phyloP scores from a whole-genome alignment of 2,329 filamentous ascomycete species.

The Didymella pomorum region DNA sequence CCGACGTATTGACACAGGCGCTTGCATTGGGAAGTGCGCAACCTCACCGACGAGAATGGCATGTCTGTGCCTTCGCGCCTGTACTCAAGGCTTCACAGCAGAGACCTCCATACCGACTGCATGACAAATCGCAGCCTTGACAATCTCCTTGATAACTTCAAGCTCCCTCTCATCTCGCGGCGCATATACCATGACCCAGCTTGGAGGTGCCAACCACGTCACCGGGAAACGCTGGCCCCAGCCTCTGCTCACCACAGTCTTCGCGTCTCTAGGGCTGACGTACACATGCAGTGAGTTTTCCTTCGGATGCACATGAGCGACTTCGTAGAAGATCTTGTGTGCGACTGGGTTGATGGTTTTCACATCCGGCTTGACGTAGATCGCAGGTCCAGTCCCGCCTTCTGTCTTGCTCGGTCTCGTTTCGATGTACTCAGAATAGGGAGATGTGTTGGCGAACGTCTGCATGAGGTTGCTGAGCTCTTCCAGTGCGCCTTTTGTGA shows the following conservation, averaged over 20 bases:
- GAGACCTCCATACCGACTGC: slow-evolving; percentile 48
- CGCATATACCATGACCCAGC: slow-evolving; percentile 75
- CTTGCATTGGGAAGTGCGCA: too few relatives aligned
- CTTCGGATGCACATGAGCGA: slow-evolving; percentile 73
- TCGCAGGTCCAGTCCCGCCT: slow-evolving; percentile 43
- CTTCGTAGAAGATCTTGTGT: slow-evolving; percentile 44
- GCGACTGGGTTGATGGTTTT: slow-evolving; percentile 38
- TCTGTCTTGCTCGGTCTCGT: slow-evolving; percentile 39
- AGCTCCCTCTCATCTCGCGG: slow-evolving; percentile 75
- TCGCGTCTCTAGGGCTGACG: slow-evolving; percentile 78
- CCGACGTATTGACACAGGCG: too few relatives aligned
- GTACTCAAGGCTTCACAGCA: slow-evolving; percentile 3
- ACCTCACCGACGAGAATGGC: not conserved
- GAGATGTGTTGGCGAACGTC: slow-evolving; percentile 26
- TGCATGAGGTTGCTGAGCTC: slow-evolving; percentile 35
- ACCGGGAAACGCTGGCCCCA: slow-evolving; percentile 74
- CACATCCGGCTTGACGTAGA: slow-evolving; percentile 40
- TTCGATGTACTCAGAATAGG: slow-evolving; percentile 33
- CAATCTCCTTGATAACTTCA: slow-evolving; percentile 71
- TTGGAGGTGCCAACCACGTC: slow-evolving; percentile 40
- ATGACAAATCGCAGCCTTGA: slow-evolving; percentile 77
- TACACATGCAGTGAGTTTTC: slow-evolving; percentile 82
- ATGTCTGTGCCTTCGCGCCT: not conserved
- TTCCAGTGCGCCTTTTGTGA: slow-evolving; percentile 30
- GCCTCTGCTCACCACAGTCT: slow-evolving; percentile 72